These are phyloP conservation scores for Leucoagaricus sp. DNA, from an alignment of 1,284 basidiomycete genomes.

Conservation along the genomic window DNA sequence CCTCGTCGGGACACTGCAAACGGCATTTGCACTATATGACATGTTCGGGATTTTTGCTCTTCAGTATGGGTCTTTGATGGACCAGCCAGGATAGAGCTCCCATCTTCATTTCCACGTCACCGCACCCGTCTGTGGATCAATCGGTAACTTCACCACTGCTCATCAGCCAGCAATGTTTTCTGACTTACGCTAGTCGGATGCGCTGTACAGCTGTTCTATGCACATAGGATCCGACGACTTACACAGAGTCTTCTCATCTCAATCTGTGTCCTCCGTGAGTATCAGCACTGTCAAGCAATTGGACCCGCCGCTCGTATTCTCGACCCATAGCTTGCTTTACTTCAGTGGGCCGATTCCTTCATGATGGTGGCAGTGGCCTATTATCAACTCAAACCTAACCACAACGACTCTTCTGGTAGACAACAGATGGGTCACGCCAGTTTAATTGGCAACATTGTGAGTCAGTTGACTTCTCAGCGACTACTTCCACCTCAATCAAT, in stretches of 20 bases:
- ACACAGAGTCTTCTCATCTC: neutral
- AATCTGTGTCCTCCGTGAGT: neutral
- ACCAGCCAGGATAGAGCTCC: neutral
- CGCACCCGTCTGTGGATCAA: neutral
- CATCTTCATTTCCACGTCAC: neutral
- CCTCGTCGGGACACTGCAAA: neutral
- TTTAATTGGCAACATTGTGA: constrained; percentile 5
- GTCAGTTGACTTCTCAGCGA: neutral
- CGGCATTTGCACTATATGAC: neutral
- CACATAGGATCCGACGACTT: neutral
- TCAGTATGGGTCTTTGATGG: neutral
- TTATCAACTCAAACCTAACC: neutral
- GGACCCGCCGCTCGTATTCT: too few relatives aligned
- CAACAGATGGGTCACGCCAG: neutral
- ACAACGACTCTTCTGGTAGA: neutral
- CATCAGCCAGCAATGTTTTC: neutral
- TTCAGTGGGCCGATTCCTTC: neutral
- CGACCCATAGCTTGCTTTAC: neutral
- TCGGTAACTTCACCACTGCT: neutral
- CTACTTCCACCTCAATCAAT: neutral
- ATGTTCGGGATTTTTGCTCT: neutral
- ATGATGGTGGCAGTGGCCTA: constrained; percentile 2
- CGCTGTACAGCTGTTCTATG: constrained; percentile 4
- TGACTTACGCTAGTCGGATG: neutral
- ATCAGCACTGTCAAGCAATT: too few relatives aligned